Evolutionary conservation across 2,329 filamentous ascomycete species (phyloP).

Genomic region (Fusarium sp.): DNA sequence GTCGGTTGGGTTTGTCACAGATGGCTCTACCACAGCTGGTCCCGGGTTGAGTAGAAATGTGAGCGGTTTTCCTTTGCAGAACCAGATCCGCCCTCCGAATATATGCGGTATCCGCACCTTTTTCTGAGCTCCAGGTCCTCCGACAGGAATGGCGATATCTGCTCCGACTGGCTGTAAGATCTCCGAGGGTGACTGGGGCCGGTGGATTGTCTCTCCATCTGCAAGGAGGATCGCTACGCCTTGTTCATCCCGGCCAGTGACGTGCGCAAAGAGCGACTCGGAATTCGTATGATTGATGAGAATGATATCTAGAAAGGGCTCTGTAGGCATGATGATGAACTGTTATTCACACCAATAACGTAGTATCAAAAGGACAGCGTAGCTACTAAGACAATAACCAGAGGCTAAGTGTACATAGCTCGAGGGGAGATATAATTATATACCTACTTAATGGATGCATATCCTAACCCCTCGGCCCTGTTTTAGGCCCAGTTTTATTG

Average conservation of each 20-base stretch:
- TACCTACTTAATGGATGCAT: not conserved
- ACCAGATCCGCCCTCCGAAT: slow-evolving; percentile 80
- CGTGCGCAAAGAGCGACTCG: slow-evolving; percentile 71
- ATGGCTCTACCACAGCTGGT: slow-evolving; percentile 80
- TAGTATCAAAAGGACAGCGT: not conserved
- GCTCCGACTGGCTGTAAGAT: slow-evolving; percentile 65
- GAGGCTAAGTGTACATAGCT: not conserved
- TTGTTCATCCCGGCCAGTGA: slow-evolving; percentile 74
- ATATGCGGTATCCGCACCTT: slow-evolving; percentile 77
- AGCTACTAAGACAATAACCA: not conserved
- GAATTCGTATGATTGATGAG: slow-evolving; percentile 76
- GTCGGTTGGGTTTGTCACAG: slow-evolving; percentile 75
- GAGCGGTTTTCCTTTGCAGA: slow-evolving; percentile 70
- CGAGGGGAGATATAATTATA: not conserved
- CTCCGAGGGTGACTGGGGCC: slow-evolving; percentile 69
- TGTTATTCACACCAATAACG: slow-evolving; percentile 2
- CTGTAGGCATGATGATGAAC: slow-evolving; percentile 31
- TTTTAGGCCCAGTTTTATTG: slow-evolving; percentile 40
- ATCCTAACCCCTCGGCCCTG: slow-evolving; percentile 30
- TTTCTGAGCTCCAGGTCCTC: slow-evolving; percentile 69
- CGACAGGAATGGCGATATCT: slow-evolving; percentile 74
- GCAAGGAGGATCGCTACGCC: slow-evolving; percentile 72
- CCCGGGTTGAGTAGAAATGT: slow-evolving; percentile 79
- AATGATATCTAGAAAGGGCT: slow-evolving; percentile 67
- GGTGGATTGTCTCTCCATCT: slow-evolving; percentile 76